These are phyloP conservation scores for Heritiera littoralis DNA, from an alignment of 345 rosid species.

Conservation along the genomic window DNA sequence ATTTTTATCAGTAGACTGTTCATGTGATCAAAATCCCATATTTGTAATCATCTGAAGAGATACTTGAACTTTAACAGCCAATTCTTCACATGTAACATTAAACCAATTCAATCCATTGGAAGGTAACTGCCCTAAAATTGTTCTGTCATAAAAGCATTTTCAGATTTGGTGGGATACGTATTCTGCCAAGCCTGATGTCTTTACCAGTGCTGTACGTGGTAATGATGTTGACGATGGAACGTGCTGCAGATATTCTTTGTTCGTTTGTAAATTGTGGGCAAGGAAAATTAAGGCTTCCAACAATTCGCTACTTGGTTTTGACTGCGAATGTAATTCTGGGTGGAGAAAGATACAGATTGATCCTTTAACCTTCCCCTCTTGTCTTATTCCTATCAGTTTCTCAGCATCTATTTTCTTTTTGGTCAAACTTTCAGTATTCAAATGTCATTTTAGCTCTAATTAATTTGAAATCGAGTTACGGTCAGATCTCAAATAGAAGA, in stretches of 20 bases:
- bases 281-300: constrained; percentile 32
- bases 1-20: neutral
- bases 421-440: no score
- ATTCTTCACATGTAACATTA: neutral
- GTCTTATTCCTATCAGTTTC: constrained; percentile 49
- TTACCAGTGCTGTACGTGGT: neutral
- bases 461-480: no score
- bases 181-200: neutral
- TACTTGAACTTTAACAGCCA: neutral
- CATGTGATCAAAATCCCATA: neutral
- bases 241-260: constrained; percentile 14
- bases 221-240: neutral
- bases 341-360: constrained; percentile 49
- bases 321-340: constrained; percentile 46
- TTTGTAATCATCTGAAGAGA: neutral
- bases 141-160: neutral
- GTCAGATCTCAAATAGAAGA: no score
- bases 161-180: neutral
- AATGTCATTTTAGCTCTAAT: no score
- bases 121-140: neutral
- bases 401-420: neutral
- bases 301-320: constrained; percentile 24
- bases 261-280: constrained; percentile 33
- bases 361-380: constrained; percentile 35
- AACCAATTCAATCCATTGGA: neutral